Evolutionary conservation across 2,329 filamentous ascomycete genomes (phyloP).

Genomic region (Claviceps africana): DNA sequence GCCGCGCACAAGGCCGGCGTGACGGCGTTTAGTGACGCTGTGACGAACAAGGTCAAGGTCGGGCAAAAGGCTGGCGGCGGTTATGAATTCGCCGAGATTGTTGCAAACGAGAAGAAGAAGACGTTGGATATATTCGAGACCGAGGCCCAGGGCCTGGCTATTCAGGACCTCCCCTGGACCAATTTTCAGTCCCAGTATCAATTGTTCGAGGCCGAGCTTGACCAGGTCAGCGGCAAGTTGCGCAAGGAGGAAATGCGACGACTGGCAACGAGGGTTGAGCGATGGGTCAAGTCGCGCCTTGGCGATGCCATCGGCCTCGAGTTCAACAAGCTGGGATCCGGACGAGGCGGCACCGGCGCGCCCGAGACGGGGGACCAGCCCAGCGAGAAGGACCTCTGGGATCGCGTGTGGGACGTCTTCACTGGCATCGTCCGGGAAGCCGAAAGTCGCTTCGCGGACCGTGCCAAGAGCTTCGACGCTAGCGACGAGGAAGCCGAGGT

Average conservation of each 20-base stretch:
- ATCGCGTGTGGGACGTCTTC: conserved; percentile 84
- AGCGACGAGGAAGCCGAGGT: conserved; percentile 82
- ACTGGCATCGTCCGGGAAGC: conserved; percentile 71
- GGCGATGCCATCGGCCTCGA: conserved; percentile 80
- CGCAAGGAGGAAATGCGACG: conserved; percentile 94
- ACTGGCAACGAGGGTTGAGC: conserved; percentile 77
- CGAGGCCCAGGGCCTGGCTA: conserved; percentile 58
- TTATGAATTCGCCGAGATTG: conserved; percentile 94
- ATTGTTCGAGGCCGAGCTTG: conserved; percentile 79
- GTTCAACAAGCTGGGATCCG: conserved; percentile 90
- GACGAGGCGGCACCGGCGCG: conserved; percentile 67
- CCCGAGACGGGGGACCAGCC: conserved; percentile 66
- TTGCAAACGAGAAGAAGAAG: conserved; percentile 65
- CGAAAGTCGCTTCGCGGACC: conserved; percentile 70
- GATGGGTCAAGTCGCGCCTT: conserved; percentile 81
- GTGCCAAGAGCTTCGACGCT: conserved; percentile 87
- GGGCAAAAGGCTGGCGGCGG: conserved; percentile 82
- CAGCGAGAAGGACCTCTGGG: conserved; percentile 81
- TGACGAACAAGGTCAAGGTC: conserved; percentile 72
- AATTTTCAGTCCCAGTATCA: conserved; percentile 68
- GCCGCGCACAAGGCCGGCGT: conserved; percentile 86
- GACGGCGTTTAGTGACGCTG: conserved; percentile 70
- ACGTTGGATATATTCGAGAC: conserved; percentile 61
- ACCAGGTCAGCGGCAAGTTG: conserved; percentile 71
- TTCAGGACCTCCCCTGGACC: conserved; percentile 75